Percentiles rank a stretch among this genome's conserved stretches.
These are phyloP conservation scores for Aspergillus unguis DNA, from an alignment of 2,329 filamentous ascomycete genomes.

Conservation along the genomic window DNA sequence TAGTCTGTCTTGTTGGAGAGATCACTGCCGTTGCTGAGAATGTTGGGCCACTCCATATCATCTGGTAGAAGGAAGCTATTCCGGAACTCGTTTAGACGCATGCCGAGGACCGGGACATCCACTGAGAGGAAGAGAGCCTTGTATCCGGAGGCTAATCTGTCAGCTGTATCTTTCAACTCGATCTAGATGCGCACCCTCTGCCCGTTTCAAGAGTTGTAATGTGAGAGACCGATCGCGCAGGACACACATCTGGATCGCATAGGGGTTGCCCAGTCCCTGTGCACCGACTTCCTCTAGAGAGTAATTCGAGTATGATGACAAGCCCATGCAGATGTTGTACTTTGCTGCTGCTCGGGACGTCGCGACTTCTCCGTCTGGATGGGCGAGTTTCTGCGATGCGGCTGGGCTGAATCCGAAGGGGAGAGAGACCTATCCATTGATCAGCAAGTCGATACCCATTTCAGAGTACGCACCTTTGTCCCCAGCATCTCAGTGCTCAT, in stretches of 20 bases:
- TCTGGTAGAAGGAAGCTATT: conserved; percentile 51
- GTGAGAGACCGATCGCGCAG: conserved; percentile 48
- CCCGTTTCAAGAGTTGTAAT: conserved; percentile 40
- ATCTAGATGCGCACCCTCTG: conserved; percentile 37
- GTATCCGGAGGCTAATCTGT: conserved; percentile 44
- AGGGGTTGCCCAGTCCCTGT: conserved; percentile 42
- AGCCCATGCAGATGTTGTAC: conserved; percentile 45
- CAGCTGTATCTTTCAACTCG: not conserved
- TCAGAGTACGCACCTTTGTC: conserved; percentile 24
- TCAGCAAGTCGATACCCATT: not conserved
- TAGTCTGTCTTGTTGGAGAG: conserved; percentile 26
- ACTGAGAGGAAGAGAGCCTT: conserved; percentile 55
- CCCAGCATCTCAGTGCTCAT: conserved; percentile 47
- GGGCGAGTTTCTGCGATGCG: conserved; percentile 52
- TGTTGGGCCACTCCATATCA: conserved; percentile 45
- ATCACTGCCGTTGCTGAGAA: conserved; percentile 29
- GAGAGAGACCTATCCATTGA: conserved; percentile 35
- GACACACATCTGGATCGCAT: conserved; percentile 56
- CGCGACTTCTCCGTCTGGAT: conserved; percentile 50
- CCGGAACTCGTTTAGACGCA: conserved; percentile 53
- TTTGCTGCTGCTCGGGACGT: conserved; percentile 48
- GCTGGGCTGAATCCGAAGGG: conserved; percentile 55
- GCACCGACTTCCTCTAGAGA: conserved; percentile 47
- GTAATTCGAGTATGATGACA: conserved; percentile 48
- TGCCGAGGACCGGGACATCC: conserved; percentile 54